Conservation (phyloP, 495 filamentous ascomycete species). For the Xylaria acuta region DNA sequence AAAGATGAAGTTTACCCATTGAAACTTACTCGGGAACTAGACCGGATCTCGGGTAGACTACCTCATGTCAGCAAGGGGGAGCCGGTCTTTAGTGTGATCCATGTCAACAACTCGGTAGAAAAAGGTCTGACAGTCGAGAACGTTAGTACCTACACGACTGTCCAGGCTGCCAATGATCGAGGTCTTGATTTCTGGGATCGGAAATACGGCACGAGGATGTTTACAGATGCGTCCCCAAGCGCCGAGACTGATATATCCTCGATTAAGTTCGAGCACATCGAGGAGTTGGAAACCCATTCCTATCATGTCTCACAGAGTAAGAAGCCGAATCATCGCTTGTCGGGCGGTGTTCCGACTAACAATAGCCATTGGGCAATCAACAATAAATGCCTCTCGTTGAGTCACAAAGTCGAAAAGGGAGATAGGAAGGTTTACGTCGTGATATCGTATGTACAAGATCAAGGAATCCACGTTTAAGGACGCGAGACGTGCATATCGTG, state of each 20-base stretch:
- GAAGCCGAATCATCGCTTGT: background rate
- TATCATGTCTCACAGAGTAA: background rate
- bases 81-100: conserved; percentile 2
- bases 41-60: background rate
- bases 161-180: conserved; percentile 16
- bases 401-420: background rate
- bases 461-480: conserved; percentile 15
- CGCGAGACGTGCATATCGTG: background rate
- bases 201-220: conserved; percentile 19
- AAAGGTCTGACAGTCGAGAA: conserved; percentile 9
- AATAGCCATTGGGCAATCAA: conserved; percentile 15
- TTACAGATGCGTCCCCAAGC: background rate
- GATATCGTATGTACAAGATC: conserved; percentile 12
- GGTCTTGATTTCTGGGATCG: conserved; percentile 18
- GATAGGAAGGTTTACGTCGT: conserved; percentile 7
- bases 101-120: conserved; percentile 8
- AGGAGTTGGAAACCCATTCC: background rate
- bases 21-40: conserved; percentile 10
- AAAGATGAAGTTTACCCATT: conserved; percentile 15
- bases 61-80: background rate
- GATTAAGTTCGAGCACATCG: background rate
- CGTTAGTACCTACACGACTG: conserved; percentile 19
- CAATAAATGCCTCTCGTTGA: conserved; percentile 8
- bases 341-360: conserved; percentile 8
- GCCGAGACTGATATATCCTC: background rate